A percentile compares a stretch with the other conserved stretches of the same genome.
Conservation (phyloP, 371 early-diverging fungal genomes). For the Apophysomyces sp. region DNA sequence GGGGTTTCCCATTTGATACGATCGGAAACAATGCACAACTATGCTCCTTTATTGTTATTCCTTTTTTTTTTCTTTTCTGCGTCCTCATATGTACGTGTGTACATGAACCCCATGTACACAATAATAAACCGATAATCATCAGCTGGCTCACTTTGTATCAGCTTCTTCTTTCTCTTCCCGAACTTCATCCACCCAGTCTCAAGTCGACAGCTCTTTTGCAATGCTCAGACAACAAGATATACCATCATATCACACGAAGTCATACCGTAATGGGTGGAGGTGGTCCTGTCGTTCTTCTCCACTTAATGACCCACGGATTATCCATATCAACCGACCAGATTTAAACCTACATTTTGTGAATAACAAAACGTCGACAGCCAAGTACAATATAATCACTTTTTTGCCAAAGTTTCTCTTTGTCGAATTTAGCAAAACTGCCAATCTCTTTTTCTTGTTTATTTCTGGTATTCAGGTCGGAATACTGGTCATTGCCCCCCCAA, state of each 20-base stretch:
- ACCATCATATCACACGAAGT: not conserved
- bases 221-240: not conserved
- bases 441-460: slow-evolving; percentile 89
- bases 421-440: slow-evolving; percentile 89
- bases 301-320: slow-evolving; percentile 44
- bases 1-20: not conserved
- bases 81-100: no score
- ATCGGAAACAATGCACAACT: not conserved
- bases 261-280: not conserved
- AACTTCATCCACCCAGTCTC: not conserved
- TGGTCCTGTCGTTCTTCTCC: not conserved
- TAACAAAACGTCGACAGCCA: slow-evolving; percentile 79
- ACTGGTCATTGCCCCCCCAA: no score
- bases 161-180: not conserved
- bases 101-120: no score
- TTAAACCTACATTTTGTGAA: slow-evolving; percentile 68
- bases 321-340: slow-evolving; percentile 74
- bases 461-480: slow-evolving; percentile 70
- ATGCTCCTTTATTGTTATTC: not conserved
- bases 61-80: not conserved
- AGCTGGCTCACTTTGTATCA: not conserved
- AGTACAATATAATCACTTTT: slow-evolving; percentile 82
- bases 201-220: not conserved
- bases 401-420: slow-evolving; percentile 85
- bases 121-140: not conserved